These are phyloP conservation scores for Fusarium stilboides DNA, from an alignment of 2,329 filamentous ascomycete species.

Conservation along the genomic window DNA sequence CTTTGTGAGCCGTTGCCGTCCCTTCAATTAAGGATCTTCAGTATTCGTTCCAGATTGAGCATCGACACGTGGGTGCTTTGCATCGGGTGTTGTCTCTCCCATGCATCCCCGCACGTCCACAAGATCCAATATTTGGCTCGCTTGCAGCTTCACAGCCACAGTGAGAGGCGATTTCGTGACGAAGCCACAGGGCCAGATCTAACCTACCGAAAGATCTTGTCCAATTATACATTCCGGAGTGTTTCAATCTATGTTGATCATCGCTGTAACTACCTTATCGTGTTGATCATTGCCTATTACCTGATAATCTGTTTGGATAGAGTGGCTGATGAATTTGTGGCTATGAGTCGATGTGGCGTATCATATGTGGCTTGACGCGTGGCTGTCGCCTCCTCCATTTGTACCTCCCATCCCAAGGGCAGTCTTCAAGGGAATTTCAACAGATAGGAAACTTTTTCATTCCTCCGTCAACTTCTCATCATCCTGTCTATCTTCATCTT, in stretches of 20 bases:
- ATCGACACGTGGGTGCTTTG: slow-evolving; percentile 39
- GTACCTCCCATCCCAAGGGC: neutral
- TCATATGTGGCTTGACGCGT: slow-evolving; percentile 40
- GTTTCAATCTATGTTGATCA: slow-evolving; percentile 19
- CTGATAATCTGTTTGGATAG: slow-evolving; percentile 3
- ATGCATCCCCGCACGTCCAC: slow-evolving; percentile 19
- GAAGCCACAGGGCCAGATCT: slow-evolving; percentile 39
- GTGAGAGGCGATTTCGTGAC: slow-evolving; percentile 29
- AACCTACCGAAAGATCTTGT: slow-evolving; percentile 1
- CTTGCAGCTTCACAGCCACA: slow-evolving; percentile 35
- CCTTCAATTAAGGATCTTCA: slow-evolving; percentile 40
- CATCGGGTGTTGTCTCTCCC: slow-evolving; percentile 22
- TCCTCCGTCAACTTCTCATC: slow-evolving; percentile 1
- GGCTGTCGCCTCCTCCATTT: slow-evolving; percentile 34
- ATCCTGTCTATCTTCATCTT: neutral
- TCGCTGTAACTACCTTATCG: slow-evolving; percentile 17
- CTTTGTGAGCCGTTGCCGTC: slow-evolving; percentile 25
- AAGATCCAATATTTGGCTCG: slow-evolving; percentile 9
- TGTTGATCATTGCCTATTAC: slow-evolving; percentile 38
- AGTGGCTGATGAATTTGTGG: slow-evolving; percentile 8
- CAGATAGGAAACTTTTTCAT: slow-evolving; percentile 5
- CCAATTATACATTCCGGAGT: slow-evolving; percentile 12
- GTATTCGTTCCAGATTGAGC: slow-evolving; percentile 32
- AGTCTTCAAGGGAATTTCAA: neutral
- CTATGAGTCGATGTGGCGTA: slow-evolving; percentile 19